These are phyloP conservation scores for Auricularia sp. DNA, from an alignment of 768 basidiomycete genomes.

Conservation along the genomic window DNA sequence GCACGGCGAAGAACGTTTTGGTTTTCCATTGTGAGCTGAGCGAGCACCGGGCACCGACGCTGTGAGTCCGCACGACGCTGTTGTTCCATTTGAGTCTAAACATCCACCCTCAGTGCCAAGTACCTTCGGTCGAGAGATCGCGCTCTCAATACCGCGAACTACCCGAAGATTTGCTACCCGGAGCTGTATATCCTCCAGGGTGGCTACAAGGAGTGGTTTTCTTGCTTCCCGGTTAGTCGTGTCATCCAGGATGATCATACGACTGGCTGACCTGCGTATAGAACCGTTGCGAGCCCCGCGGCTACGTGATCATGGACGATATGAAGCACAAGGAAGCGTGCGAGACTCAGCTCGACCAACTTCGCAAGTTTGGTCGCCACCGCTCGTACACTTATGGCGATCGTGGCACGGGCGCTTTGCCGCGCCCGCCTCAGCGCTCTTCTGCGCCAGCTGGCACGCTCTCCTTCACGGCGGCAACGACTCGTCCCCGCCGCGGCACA, in stretches of 20 bases:
- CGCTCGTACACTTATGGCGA: conserved; percentile 94
- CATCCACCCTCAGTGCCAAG: conserved; percentile 57
- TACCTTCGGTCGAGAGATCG: conserved; percentile 87
- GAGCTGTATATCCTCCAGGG: conserved; percentile 97
- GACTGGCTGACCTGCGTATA: conserved; percentile 4
- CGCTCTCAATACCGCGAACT: conserved; percentile 74
- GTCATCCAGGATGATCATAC: not conserved
- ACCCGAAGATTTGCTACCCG: conserved; percentile 90
- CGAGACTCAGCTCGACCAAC: conserved; percentile 80
- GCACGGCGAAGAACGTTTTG: conserved; percentile 56
- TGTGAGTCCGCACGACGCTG: conserved; percentile 43
- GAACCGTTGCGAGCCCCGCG: conserved; percentile 65
- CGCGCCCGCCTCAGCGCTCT: conserved; percentile 49
- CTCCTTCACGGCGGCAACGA: conserved; percentile 42
- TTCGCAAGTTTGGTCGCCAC: conserved; percentile 86
- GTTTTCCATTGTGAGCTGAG: conserved; percentile 99
- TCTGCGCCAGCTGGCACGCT: conserved; percentile 44
- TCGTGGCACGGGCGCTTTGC: conserved; percentile 18
- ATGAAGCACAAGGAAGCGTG: conserved; percentile 73
- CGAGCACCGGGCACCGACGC: conserved; percentile 88
- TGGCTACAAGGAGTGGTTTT: conserved; percentile 86
- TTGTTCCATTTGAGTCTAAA: not conserved
- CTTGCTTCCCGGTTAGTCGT: conserved; percentile 37
- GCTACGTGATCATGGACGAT: conserved; percentile 93
- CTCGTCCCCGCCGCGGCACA: conserved; percentile 40